Percentiles rank a stretch among this genome's conserved stretches.
Evolutionary conservation across 176 grass and related monocot genomes (phyloP).

Genomic region (Raddia distichophylla): DNA sequence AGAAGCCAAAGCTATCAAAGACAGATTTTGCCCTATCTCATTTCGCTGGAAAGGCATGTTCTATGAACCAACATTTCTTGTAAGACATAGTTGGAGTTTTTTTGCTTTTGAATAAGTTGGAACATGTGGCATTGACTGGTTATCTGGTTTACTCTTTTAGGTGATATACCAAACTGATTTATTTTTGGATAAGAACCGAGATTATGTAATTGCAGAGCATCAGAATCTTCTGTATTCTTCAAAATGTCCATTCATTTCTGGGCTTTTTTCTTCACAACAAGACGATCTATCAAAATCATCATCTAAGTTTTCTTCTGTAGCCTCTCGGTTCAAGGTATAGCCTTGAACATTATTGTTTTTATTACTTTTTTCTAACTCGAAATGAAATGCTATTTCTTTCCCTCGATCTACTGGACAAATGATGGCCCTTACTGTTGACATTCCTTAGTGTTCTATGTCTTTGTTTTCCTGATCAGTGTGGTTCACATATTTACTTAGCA

Average conservation of each 20-base stretch:
- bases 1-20: conserved; percentile 81
- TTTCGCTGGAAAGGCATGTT: conserved; percentile 90
- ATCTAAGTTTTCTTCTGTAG: conserved; percentile 93
- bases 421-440: conserved; percentile 3
- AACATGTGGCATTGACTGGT: conserved; percentile 27
- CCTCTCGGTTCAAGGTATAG: conserved; percentile 87
- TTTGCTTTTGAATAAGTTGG: conserved; percentile 30
- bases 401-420: background rate
- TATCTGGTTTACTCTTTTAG: conserved; percentile 41
- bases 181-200: conserved; percentile 92
- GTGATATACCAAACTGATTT: conserved; percentile 83
- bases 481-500: conserved; percentile 9
- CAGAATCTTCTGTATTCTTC: conserved; percentile 84
- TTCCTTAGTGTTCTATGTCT: conserved; percentile 10
- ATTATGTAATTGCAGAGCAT: conserved; percentile 79
- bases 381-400: conserved; percentile 18
- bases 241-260: conserved; percentile 74
- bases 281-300: conserved; percentile 90
- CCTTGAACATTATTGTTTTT: conserved; percentile 38
- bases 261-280: conserved; percentile 67
- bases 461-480: conserved; percentile 8
- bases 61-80: conserved; percentile 44
- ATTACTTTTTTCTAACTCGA: conserved; percentile 18
- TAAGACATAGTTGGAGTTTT: conserved; percentile 43
- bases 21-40: conserved; percentile 78